Evolutionary conservation across 495 filamentous ascomycete species (phyloP).

Genomic region (Trichoderma erinaceum): DNA sequence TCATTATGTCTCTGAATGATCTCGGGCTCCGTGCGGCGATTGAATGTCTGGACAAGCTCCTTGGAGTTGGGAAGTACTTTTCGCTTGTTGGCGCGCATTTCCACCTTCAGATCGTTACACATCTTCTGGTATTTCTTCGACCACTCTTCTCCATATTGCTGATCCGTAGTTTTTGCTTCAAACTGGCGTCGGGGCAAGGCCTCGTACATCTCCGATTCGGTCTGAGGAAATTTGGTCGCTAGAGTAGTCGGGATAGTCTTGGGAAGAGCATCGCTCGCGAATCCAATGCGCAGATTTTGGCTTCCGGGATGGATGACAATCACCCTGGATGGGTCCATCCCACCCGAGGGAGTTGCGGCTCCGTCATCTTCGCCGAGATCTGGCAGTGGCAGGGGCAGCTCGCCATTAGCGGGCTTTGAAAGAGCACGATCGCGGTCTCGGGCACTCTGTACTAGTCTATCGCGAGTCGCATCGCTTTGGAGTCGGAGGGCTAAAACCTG

Average conservation of each 20-base stretch:
- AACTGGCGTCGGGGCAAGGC: conserved; percentile 86
- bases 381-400: conserved; percentile 49
- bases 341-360: conserved; percentile 51
- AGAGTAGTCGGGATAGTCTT: conserved; percentile 92
- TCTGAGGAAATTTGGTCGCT: conserved; percentile 65
- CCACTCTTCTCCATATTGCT: conserved; percentile 87
- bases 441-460: conserved; percentile 71
- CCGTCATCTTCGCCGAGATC: conserved; percentile 55
- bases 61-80: conserved; percentile 93
- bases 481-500: conserved; percentile 84
- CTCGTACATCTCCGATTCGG: conserved; percentile 79
- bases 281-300: conserved; percentile 87
- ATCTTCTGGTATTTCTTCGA: conserved; percentile 69
- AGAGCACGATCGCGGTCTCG: conserved; percentile 82
- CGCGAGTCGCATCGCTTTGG: conserved; percentile 74
- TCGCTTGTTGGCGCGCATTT: conserved; percentile 87
- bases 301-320: conserved; percentile 98
- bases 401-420: conserved; percentile 62
- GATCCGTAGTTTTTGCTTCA: conserved; percentile 57
- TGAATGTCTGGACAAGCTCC: conserved; percentile 88
- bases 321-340: conserved; percentile 73
- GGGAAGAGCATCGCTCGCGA: conserved; percentile 89
- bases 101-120: conserved; percentile 77
- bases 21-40: conserved; percentile 72
- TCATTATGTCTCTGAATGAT: conserved; percentile 91